Base-by-base conservation (phyloP, 495 filamentous ascomycete genomes). In the Polyplosphaeria fusca region DNA sequence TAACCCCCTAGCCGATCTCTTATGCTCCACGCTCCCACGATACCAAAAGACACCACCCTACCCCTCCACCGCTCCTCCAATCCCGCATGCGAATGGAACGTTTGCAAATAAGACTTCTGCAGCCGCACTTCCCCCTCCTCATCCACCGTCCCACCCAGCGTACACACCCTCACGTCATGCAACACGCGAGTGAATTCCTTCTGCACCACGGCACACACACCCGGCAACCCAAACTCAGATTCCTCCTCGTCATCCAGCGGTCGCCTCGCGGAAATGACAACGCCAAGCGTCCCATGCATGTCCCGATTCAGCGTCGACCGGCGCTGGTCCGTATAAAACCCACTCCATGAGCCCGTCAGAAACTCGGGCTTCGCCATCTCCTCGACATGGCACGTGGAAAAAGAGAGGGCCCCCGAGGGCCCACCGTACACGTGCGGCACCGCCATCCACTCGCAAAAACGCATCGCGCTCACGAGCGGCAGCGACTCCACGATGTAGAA, bases 21-120 rank as follows among this genome's bases (percentile, higher is more conserved):
- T n/a, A n/a, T 22, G 20, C 47, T 32, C 47, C 47, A 51, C n/a
- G 22, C 18, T 16, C 47, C 47, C 13, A 40, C 47, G 23, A 51
- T 51, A 12, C 47, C 47, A 24, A 39, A 51, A 5, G 47, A 32
- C 3, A 16, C 24, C 3, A 51, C 5, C 4, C 4, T 4, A 12
- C 47, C 47, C 23, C 28, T 9, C 47, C 47, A 51, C 3, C 14
- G 16, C 47, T 32, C 38, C 13, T 4, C 13, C 47, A 14, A 51
- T 22, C 18, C 13, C 12, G 11, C 16, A 20, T 28, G 13, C 3
- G 22, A 4, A 32, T 48, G n/a, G n/a, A 48, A 5, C 4, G 19
- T 24, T 48, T 51, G 26, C 5, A 5, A 11, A 19, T 48, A 48
- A 4, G 3, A n/a, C 46, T 48, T 48, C 9, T 11, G 24, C 46